Evolutionary conservation across 495 filamentous ascomycete genomes (phyloP).

Genomic region (Trichodelitschia bisporula): DNA sequence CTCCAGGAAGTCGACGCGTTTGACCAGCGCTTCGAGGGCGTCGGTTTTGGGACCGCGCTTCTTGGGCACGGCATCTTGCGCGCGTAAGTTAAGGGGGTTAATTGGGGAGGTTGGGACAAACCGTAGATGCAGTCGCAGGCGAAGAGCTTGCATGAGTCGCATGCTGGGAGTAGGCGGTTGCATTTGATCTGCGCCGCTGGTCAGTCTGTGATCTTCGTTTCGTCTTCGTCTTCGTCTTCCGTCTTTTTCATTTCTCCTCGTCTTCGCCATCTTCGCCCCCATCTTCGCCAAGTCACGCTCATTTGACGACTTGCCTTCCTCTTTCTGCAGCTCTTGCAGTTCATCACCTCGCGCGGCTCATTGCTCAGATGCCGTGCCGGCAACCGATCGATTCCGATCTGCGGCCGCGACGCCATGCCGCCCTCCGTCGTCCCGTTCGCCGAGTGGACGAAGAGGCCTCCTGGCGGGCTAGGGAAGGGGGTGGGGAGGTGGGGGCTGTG

Average conservation of each 20-base stretch:
- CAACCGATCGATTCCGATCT: conserved; percentile 67
- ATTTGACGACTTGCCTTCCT: conserved; percentile 53
- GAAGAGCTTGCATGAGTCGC: conserved; percentile 73
- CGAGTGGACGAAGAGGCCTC: conserved; percentile 2
- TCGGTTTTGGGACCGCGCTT: conserved; percentile 77
- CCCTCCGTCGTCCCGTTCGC: no score
- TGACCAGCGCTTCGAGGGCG: conserved; percentile 60
- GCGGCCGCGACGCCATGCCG: conserved; percentile 44
- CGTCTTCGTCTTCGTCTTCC: conserved; percentile 1
- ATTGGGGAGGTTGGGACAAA: conserved; percentile 18
- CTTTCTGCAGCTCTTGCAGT: conserved; percentile 81
- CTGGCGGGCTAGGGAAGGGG: neutral
- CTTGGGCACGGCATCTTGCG: conserved; percentile 59
- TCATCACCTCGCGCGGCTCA: conserved; percentile 73
- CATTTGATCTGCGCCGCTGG: conserved; percentile 65
- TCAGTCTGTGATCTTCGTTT: conserved; percentile 4
- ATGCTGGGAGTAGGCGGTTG: conserved; percentile 59
- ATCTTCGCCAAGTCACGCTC: no score
- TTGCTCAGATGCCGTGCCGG: conserved; percentile 44
- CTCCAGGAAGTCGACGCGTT: conserved; percentile 63
- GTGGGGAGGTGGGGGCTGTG: neutral
- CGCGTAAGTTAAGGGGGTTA: neutral
- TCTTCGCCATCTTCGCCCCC: no score
- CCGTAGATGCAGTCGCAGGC: conserved; percentile 75
- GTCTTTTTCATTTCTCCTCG: neutral